Conservation (phyloP, 2,329 filamentous ascomycete species). For the Penicillium sp. region DNA sequence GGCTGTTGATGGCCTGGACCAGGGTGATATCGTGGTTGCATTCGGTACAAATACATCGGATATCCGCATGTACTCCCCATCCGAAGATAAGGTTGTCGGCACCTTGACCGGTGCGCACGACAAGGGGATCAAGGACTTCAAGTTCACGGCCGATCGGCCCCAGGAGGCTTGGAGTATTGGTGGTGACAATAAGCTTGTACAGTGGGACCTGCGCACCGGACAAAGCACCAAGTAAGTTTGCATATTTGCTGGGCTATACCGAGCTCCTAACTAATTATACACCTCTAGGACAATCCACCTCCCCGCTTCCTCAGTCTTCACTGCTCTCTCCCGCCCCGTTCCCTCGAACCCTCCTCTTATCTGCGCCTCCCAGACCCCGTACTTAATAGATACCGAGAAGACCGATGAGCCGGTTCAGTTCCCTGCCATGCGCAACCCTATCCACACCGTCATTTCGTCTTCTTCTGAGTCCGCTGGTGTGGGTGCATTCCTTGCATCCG, state of each 20-base stretch:
- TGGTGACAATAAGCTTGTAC: constrained; percentile 52
- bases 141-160: constrained; percentile 45
- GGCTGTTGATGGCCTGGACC: constrained; percentile 31
- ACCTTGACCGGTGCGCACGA: constrained; percentile 48
- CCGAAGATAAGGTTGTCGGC: constrained; percentile 48
- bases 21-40: constrained; percentile 48
- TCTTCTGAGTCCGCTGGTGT: constrained; percentile 33
- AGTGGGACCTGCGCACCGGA: constrained; percentile 51
- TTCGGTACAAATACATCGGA: constrained; percentile 51
- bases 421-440: constrained; percentile 50
- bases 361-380: constrained; percentile 51
- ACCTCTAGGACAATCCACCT: constrained; percentile 43
- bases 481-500: constrained; percentile 48
- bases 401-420: constrained; percentile 43
- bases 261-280: constrained; percentile 14
- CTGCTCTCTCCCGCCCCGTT: constrained; percentile 42
- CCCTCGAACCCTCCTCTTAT: constrained; percentile 45
- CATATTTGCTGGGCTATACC: constrained; percentile 3
- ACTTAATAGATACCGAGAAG: constrained; percentile 45
- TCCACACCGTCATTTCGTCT: constrained; percentile 48
- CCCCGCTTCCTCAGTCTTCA: constrained; percentile 40
- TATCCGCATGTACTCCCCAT: constrained; percentile 50
- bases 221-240: constrained; percentile 43
- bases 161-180: constrained; percentile 54
- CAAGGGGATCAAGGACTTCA: constrained; percentile 50